Evolutionary conservation across 163 green algal genomes (phyloP), one percentile per base, ranked within the genome.

Genomic region (Volvox carteri): DNA sequence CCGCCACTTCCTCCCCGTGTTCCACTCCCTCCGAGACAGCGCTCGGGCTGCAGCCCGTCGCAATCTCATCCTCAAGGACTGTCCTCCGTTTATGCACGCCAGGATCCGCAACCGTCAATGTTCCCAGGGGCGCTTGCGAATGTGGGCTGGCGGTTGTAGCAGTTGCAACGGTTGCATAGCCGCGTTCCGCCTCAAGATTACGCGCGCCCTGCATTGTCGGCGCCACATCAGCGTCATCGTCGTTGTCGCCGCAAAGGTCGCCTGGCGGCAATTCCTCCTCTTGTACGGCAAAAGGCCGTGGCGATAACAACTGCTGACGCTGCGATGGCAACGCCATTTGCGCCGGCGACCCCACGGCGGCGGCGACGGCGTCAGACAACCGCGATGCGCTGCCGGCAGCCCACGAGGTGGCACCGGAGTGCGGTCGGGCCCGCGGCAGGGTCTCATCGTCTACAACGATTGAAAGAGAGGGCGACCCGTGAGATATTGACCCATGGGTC

Each of bases 401-500:
- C 5, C 4, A 74, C 30, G 62, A 74, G 28, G 62, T n/a, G 30
- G 30, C 65, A 33, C 30, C 3, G 5, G 42, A 25, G 42, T 44
- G 28, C 9, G 42, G 16, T 25, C 42, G 4, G 12, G 25, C 44
- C n/a, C 42, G 21, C 12, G 42, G 1, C 6, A 8, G 25, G 19
- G 44, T 16, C 7, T 80, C 73, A 28, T 80, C 73, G 4, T 46
- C 42, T 25, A 28, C 42, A 65, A 62, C 8, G 5, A 28, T 11
- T 23, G 73, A 65, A 14, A 80, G 7, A 6, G 75, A 70, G 8
- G 14, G 6, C 33, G 75, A 50, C 75, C 75, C 75, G 54, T 52
- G 75, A 30, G 75, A 35, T 48, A 68, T 21, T 50, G 75, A 84
- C n/a, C 75, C 75, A 48, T 52, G 75, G 48, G 75, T 50, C 75